phyloP scores from a whole-genome alignment of 805 yeast genomes.

The Candida pini region DNA sequence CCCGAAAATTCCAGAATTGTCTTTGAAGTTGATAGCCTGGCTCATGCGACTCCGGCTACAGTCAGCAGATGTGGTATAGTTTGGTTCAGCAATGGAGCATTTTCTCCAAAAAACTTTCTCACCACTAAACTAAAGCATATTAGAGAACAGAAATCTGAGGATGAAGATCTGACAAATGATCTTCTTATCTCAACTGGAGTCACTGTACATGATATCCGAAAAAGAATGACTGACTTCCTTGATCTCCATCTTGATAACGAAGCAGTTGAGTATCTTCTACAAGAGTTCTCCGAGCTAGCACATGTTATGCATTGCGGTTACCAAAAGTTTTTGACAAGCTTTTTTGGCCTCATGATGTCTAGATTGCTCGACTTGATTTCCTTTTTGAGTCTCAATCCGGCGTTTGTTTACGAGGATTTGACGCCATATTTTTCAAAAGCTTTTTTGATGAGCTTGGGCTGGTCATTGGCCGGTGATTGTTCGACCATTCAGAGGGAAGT shows the following conservation, averaged over 20 bases:
- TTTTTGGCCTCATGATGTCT: constrained; percentile 35
- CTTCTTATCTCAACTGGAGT: neutral
- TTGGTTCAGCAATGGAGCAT: constrained; percentile 46
- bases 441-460: constrained; percentile 37
- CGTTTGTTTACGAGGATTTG: constrained; percentile 23
- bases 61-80: constrained; percentile 89
- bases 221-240: constrained; percentile 3
- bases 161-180: constrained; percentile 8
- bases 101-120: constrained; percentile 9
- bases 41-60: constrained; percentile 82
- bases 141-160: too few relatives aligned
- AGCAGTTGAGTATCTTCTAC: constrained; percentile 18
- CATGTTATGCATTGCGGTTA: constrained; percentile 51
- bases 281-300: constrained; percentile 21
- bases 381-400: constrained; percentile 17
- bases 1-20: constrained; percentile 60
- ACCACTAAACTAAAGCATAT: neutral
- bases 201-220: constrained; percentile 4
- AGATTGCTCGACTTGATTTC: constrained; percentile 27
- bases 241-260: constrained; percentile 6
- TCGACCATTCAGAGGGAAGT: constrained; percentile 30
- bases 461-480: constrained; percentile 67
- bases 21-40: constrained; percentile 69
- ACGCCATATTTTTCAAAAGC: constrained; percentile 29
- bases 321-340: constrained; percentile 32